These are phyloP conservation scores for Oryza brachyantha DNA, from an alignment of 176 grass and related monocot species.

Conservation along the genomic window DNA sequence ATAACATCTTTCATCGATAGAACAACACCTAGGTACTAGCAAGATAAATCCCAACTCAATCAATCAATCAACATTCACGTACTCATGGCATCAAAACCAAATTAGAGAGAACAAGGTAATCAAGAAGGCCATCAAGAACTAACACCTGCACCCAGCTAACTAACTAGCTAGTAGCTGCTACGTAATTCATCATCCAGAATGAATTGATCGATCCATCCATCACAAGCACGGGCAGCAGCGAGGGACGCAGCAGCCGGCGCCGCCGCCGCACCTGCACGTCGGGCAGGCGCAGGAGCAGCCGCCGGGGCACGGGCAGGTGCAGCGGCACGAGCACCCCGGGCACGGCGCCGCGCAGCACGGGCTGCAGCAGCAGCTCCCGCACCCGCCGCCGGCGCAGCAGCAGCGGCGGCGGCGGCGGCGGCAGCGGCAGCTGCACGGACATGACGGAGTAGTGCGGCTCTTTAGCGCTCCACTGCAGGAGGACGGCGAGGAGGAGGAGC, in stretches of 20 bases:
- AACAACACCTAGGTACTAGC: no score
- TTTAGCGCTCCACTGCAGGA: not conserved
- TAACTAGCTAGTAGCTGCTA: no score
- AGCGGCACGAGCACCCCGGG: conserved; percentile 37
- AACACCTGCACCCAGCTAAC: not conserved
- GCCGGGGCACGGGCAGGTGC: conserved; percentile 34
- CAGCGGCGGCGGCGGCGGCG: not conserved
- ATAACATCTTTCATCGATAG: no score
- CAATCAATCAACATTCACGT: not conserved
- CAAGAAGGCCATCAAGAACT: not conserved
- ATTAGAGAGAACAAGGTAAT: not conserved
- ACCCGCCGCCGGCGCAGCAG: not conserved
- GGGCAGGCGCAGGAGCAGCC: conserved; percentile 32
- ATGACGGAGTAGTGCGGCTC: not conserved
- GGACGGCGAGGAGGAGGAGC: not conserved
- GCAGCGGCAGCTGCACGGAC: not conserved
- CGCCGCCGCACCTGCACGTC: not conserved
- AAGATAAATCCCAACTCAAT: no score
- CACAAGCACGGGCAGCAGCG: conserved; percentile 37
- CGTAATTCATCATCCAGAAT: not conserved
- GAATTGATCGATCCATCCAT: not conserved
- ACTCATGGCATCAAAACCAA: not conserved
- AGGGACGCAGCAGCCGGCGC: conserved; percentile 21
- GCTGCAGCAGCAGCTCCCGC: not conserved
- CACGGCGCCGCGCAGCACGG: not conserved